phyloP scores from a whole-genome alignment of 352 stramenopile species.

The Phytopythium kandeliae region DNA sequence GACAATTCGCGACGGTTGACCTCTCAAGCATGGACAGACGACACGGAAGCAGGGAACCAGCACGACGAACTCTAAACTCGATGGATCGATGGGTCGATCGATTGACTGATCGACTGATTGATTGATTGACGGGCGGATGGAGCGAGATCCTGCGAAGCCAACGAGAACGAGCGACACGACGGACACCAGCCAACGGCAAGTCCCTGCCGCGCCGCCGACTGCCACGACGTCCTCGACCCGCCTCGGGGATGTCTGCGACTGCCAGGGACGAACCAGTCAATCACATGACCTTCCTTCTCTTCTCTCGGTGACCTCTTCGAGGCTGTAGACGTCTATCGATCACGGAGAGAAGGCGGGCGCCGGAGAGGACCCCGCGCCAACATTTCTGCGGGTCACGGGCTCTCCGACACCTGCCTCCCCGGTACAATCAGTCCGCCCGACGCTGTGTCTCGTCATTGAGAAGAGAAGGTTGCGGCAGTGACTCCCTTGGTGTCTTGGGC shows the following conservation, averaged over 20 bases:
- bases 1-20: no score
- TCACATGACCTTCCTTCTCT: conserved; percentile 14
- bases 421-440: conserved; percentile 86
- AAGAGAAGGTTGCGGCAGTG: conserved; percentile 20
- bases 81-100: not conserved
- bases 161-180: not conserved
- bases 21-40: no score
- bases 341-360: conserved; percentile 35
- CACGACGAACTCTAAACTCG: no score
- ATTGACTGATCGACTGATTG: not conserved
- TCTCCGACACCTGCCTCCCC: conserved; percentile 11
- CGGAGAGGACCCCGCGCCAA: conserved; percentile 29
- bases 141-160: not conserved
- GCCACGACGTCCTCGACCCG: not conserved
- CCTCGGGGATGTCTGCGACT: not conserved
- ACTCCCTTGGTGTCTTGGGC: not conserved
- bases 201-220: not conserved
- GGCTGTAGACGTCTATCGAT: conserved; percentile 71
- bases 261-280: not conserved
- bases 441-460: conserved; percentile 84
- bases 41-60: no score
- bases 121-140: no score
- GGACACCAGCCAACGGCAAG: not conserved
- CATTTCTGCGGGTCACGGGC: conserved; percentile 65
- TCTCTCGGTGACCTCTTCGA: conserved; percentile 66